phyloP scores from a whole-genome alignment of 441 rosid species.

The Viola pubescens region DNA sequence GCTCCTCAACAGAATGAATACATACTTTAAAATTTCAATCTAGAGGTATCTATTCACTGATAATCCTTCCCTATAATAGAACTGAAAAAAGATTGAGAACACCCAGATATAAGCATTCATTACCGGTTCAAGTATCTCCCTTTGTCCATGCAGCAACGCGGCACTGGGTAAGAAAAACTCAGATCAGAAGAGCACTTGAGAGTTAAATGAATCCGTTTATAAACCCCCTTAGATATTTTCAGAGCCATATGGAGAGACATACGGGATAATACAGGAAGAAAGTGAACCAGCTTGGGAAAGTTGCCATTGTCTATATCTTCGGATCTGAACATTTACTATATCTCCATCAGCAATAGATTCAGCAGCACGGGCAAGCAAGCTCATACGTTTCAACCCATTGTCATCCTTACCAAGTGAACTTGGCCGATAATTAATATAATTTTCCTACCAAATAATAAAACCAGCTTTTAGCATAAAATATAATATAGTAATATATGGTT shows the following conservation, averaged over 20 bases:
- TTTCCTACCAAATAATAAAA: slow-evolving; percentile 56
- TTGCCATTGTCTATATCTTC: slow-evolving; percentile 96
- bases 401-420: slow-evolving; percentile 67
- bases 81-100: not conserved
- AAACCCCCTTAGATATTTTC: slow-evolving; percentile 1
- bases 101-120: slow-evolving; percentile 5
- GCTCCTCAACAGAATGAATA: not conserved
- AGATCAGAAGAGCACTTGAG: slow-evolving; percentile 14
- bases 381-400: slow-evolving; percentile 63
- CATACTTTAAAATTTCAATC: not conserved
- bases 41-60: not conserved
- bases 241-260: slow-evolving; percentile 29
- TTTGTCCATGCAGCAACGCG: slow-evolving; percentile 78
- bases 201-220: slow-evolving; percentile 7
- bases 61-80: not conserved
- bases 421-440: slow-evolving; percentile 84
- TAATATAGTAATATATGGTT: not conserved
- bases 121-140: slow-evolving; percentile 85
- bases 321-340: slow-evolving; percentile 84
- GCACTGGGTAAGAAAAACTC: slow-evolving; percentile 43
- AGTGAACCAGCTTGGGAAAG: slow-evolving; percentile 73
- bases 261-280: slow-evolving; percentile 87
- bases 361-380: slow-evolving; percentile 75
- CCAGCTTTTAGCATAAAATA: not conserved
- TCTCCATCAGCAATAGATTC: slow-evolving; percentile 93